A percentile compares a stretch with the other conserved stretches of the same genome.
Evolutionary conservation across 495 filamentous ascomycete genomes (phyloP).

Genomic region (Xylaria curta): DNA sequence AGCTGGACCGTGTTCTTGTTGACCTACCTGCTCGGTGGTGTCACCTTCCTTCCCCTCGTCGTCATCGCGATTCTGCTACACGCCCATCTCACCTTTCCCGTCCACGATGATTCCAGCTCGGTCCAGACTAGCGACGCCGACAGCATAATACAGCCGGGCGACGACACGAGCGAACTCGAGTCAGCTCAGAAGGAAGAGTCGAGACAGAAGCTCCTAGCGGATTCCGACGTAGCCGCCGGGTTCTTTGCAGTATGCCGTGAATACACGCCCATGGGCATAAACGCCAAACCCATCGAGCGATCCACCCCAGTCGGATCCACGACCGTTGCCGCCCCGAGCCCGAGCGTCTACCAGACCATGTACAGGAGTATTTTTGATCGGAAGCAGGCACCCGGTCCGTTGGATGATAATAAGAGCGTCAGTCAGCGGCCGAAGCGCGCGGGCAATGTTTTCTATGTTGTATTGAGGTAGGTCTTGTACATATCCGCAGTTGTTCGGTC

Average conservation of each 20-base stretch:
- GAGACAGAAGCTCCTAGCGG: constrained; percentile 53
- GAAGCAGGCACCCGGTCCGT: constrained; percentile 60
- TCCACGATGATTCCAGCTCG: constrained; percentile 43
- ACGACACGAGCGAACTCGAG: constrained; percentile 54
- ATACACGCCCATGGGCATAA: constrained; percentile 87
- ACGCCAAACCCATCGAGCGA: constrained; percentile 89
- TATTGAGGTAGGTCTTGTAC: constrained; percentile 69
- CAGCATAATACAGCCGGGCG: constrained; percentile 55
- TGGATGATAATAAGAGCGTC: constrained; percentile 52
- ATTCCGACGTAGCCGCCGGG: constrained; percentile 86
- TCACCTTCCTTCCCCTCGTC: constrained; percentile 86
- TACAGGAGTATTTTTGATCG: constrained; percentile 95
- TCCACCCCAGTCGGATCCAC: constrained; percentile 78
- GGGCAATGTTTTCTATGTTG: constrained; percentile 92
- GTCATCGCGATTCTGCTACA: constrained; percentile 68
- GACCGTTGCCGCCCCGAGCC: constrained; percentile 72
- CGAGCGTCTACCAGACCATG: constrained; percentile 97
- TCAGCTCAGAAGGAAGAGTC: constrained; percentile 52
- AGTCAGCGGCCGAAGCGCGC: constrained; percentile 73
- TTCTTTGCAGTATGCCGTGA: constrained; percentile 96
- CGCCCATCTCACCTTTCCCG: constrained; percentile 71
- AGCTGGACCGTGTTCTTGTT: constrained; percentile 71
- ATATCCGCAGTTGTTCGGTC: neutral
- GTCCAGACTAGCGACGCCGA: constrained; percentile 35
- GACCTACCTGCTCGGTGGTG: constrained; percentile 84